Evolutionary conservation across 1,139 yeast species (phyloP), one percentile per base, ranked within the genome.

Genomic region (Zygoascus sp.): DNA sequence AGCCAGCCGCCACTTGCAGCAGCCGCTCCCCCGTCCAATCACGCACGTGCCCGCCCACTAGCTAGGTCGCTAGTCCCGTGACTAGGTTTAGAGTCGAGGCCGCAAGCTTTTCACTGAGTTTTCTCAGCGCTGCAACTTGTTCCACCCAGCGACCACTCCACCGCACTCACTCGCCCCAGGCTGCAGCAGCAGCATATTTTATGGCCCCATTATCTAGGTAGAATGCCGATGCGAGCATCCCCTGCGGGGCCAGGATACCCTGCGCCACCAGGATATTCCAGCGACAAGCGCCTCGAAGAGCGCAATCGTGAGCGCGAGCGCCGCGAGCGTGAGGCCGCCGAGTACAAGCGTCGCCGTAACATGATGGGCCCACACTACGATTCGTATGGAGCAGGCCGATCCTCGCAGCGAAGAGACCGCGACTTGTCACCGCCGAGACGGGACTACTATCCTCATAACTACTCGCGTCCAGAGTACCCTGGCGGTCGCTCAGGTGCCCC

Each of bases 261-360:
- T 32, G n/a, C n/a, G n/a, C n/a, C 30, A 16, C 23, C 41, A 7
- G 42, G 40, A 10, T 42, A 25, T 27, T 28, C 45, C 32, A 49
- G 48, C 28, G 39, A 46, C 9, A 32, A 59, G 32, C 55, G 60
- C 21, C 32, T 53, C 17, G 62, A 58, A 39, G 64, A 60, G 32
- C 54, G 64, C 27, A 56, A 58, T 44, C 53, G 56, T 45, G 61
- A 58, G 17, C 58, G 64, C 20, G 61, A 60, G 25, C 47, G 63
- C 36, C 51, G 64, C 11, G 64, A 61, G 28, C 52, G 60, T n/a
- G 64, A 59, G 43, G 62, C 63, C 2, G 62, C 63, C 2, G 64
- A 61, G 42, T 61, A 61, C 47, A 61, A 61, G 45, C 54, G 64
- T 23, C 50, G 63, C 16, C 50, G 62, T 35, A 57, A 57, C 42